phyloP scores from a whole-genome alignment of 352 stramenopile species.

The Phytopythium kandeliae region DNA sequence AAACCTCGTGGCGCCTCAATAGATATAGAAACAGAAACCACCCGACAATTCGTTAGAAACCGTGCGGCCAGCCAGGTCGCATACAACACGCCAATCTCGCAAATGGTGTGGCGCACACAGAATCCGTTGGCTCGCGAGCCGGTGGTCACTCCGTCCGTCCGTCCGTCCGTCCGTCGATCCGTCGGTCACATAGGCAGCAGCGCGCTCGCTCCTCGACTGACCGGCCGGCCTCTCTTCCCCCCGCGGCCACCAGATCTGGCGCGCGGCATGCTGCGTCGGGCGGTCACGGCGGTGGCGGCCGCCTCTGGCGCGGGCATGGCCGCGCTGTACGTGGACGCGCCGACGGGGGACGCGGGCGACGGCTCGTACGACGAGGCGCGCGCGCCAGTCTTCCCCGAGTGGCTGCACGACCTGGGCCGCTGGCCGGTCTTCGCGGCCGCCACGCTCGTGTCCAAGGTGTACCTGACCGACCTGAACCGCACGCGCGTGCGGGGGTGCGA shows the following conservation, averaged over 20 bases:
- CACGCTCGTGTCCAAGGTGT: constrained; percentile 55
- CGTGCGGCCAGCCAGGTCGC: too few species aligned
- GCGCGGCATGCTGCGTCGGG: constrained; percentile 19
- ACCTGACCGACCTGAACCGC: constrained; percentile 41
- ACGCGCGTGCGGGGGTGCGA: constrained; percentile 41
- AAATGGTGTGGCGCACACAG: too few species aligned
- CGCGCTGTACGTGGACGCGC: constrained; percentile 59
- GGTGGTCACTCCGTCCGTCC: too few species aligned
- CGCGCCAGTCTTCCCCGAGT: constrained; percentile 50
- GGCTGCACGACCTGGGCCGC: constrained; percentile 54
- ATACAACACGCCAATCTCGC: too few species aligned
- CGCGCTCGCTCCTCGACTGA: too few species aligned
- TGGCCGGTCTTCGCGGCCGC: constrained; percentile 38
- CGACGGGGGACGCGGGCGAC: constrained; percentile 45
- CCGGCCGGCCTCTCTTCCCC: background rate
- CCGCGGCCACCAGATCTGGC: background rate
- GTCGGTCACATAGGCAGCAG: too few species aligned
- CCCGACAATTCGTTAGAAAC: background rate
- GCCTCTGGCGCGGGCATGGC: constrained; percentile 9
- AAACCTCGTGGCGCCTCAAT: too few species aligned
- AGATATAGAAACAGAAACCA: constrained; percentile 1
- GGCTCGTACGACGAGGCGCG: constrained; percentile 35
- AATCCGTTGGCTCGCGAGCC: background rate
- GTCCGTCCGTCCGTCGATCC: too few species aligned
- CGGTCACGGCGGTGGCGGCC: constrained; percentile 11